Conservation (phyloP, 2,329 filamentous ascomycete genomes). For the Incumbomyces delicatus region DNA sequence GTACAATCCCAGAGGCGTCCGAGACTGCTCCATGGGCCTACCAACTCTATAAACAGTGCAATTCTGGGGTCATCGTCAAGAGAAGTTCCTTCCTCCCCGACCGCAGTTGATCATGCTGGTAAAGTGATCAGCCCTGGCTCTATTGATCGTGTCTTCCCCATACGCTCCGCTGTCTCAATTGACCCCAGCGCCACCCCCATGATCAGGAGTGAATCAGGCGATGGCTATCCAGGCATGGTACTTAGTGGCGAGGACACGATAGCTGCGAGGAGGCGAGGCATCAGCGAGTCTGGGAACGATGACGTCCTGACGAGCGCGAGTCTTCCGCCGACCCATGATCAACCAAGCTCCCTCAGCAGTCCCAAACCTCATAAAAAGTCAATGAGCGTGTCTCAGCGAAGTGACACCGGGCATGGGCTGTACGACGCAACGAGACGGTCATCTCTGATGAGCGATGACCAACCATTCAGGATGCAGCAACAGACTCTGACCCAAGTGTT, state of each 20-base stretch:
- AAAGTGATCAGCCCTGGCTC: constrained; percentile 22
- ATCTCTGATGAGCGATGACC: neutral
- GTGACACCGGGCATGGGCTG: neutral
- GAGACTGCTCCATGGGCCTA: neutral
- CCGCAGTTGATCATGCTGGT: constrained; percentile 5
- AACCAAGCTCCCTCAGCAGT: neutral
- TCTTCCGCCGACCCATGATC: neutral
- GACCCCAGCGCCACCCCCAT: constrained; percentile 42
- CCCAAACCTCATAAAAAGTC: neutral
- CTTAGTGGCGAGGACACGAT: constrained; percentile 2
- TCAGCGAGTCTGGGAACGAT: neutral
- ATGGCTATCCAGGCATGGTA: constrained; percentile 12
- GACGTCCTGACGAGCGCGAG: neutral
- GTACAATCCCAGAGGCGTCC: neutral
- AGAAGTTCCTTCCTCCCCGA: constrained; percentile 6
- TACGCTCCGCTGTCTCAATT: constrained; percentile 67
- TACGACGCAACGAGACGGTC: neutral
- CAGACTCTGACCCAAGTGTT: constrained; percentile 8
- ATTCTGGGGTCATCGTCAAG: constrained; percentile 12
- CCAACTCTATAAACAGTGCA: constrained; percentile 15
- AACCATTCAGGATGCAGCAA: neutral
- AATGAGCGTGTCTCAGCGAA: neutral
- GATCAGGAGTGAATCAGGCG: constrained; percentile 6
- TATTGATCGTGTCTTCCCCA: constrained; percentile 64
- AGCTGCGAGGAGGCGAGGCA: neutral